Percentiles rank a stretch among this genome's conserved stretches.
phyloP scores from a whole-genome alignment of 2,329 filamentous ascomycete species.

The Colletotrichum kahawae region DNA sequence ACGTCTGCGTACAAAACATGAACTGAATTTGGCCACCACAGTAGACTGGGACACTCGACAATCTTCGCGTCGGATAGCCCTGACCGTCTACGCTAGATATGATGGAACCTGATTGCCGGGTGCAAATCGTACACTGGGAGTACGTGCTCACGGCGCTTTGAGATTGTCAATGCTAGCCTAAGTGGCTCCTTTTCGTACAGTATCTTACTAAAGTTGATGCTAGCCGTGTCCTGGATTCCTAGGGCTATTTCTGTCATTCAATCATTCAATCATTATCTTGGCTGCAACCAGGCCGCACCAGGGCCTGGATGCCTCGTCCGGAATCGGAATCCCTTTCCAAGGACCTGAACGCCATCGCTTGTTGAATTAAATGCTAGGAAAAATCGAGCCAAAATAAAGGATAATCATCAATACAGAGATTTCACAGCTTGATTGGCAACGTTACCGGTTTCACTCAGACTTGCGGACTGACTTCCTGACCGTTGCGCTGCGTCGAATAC shows the following conservation, averaged over 20 bases:
- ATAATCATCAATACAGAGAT: not conserved
- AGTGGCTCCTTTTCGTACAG: not conserved
- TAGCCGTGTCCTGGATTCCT: not conserved
- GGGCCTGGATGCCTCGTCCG: not conserved
- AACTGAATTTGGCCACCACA: not conserved
- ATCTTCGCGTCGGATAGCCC: not conserved
- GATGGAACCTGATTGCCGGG: not conserved
- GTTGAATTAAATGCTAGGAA: not conserved
- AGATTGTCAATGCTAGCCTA: not conserved
- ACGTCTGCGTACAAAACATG: not conserved
- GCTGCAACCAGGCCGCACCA: not conserved
- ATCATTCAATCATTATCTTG: not conserved
- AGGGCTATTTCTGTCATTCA: not conserved
- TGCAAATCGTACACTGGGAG: not conserved
- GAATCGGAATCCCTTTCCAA: not conserved
- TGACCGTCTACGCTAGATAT: not conserved
- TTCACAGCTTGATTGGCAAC: not conserved
- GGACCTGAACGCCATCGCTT: slow-evolving; percentile 16
- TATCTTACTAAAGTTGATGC: not conserved
- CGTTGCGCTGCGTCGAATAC: slow-evolving; percentile 87
- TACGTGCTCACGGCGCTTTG: not conserved
- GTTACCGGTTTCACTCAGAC: slow-evolving; percentile 12
- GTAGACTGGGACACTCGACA: not conserved
- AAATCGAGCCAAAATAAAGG: not conserved
- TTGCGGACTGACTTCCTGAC: slow-evolving; percentile 48